Evolutionary conservation across 2,329 filamentous ascomycete species (phyloP).

Genomic region (Nothophoma quercina): DNA sequence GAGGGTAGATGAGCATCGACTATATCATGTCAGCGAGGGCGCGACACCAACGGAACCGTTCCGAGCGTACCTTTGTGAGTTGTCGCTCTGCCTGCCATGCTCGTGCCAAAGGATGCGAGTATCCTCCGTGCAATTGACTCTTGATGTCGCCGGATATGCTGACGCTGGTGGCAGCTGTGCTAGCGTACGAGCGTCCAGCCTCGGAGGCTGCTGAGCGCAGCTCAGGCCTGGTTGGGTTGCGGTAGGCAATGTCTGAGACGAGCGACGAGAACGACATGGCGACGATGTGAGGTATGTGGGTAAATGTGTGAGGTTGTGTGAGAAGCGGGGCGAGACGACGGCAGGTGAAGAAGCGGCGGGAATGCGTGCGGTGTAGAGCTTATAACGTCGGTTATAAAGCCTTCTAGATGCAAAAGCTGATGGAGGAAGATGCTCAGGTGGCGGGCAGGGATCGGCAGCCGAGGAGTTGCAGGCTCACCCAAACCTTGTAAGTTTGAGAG

Average conservation of each 20-base stretch:
- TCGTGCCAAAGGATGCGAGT: conserved; percentile 59
- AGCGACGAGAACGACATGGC: conserved; percentile 62
- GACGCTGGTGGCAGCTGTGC: conserved; percentile 61
- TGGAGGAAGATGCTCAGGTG: conserved; percentile 11
- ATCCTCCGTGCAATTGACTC: conserved; percentile 61
- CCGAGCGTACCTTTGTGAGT: conserved; percentile 55
- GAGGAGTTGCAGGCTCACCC: conserved; percentile 1
- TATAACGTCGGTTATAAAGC: conserved; percentile 17
- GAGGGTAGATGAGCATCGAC: conserved; percentile 98
- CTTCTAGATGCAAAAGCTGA: conserved; percentile 14
- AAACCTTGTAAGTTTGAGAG: neutral
- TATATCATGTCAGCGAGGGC: conserved; percentile 51
- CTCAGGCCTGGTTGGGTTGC: conserved; percentile 52
- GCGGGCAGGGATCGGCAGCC: conserved; percentile 13
- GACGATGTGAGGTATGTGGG: conserved; percentile 1
- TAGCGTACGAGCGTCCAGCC: conserved; percentile 58
- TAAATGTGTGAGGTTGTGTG: neutral
- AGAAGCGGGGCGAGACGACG: neutral
- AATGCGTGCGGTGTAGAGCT: conserved; percentile 8
- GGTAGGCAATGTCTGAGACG: conserved; percentile 60
- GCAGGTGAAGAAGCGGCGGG: neutral
- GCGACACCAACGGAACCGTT: neutral
- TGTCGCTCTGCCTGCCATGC: conserved; percentile 62
- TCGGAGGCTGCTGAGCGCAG: conserved; percentile 56
- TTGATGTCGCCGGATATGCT: conserved; percentile 61